Evolutionary conservation across 208 protist genomes (phyloP).

Genomic region (Trypanosoma melophagium): DNA sequence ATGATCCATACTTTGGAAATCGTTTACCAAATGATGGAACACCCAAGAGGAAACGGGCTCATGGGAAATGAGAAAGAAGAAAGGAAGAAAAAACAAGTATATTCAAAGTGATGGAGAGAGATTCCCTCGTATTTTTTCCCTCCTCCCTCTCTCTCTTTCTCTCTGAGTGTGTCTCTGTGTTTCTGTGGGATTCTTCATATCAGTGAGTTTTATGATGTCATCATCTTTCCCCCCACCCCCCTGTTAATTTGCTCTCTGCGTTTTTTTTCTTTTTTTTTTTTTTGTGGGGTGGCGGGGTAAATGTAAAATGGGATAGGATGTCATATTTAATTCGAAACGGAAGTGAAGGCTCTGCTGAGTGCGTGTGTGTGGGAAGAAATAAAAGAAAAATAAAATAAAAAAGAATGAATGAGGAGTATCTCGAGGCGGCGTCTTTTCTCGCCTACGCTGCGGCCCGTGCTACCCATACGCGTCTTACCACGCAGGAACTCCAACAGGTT

Average conservation of each 20-base stretch:
- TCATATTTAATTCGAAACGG: no score
- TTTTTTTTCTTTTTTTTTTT: no score
- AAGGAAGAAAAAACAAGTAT: slow-evolving; percentile 11
- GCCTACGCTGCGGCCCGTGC: not conserved
- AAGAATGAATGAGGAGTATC: slow-evolving; percentile 3
- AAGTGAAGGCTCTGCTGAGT: no score
- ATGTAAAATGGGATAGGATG: no score
- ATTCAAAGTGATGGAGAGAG: no score
- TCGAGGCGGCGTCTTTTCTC: not conserved
- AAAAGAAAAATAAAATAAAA: not conserved
- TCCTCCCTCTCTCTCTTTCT: slow-evolving; percentile 3
- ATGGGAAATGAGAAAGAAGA: slow-evolving; percentile 1
- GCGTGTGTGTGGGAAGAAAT: no score
- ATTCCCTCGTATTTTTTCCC: no score
- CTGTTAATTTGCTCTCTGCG: no score
- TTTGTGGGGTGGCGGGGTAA: no score
- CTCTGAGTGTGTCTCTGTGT: not conserved
- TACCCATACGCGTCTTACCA: not conserved
- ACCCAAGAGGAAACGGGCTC: slow-evolving; percentile 15
- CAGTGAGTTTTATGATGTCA: no score
- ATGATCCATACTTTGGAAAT: slow-evolving; percentile 21
- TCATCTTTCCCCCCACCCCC: no score
- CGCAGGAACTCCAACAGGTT: not conserved
- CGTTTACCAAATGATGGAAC: slow-evolving; percentile 27
- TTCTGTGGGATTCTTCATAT: no score